A percentile compares a stretch with the other conserved stretches of the same genome.
Conservation (phyloP, 208 protist genomes). For the Leishmania aethiopica region DNA sequence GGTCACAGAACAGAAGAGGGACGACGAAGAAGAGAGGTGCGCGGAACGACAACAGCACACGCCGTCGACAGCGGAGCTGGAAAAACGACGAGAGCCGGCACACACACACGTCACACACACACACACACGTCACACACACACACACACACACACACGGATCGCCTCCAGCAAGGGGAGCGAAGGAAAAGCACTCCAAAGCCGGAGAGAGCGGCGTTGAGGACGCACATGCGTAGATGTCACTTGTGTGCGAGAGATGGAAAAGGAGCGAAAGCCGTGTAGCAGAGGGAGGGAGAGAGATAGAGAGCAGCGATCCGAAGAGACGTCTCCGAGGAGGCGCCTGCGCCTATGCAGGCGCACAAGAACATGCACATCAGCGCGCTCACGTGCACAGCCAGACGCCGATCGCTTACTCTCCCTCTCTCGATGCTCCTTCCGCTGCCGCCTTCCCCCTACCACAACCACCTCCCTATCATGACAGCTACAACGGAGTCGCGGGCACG, state of each 20-base stretch:
- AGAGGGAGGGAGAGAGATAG: neutral
- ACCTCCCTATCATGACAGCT: no score
- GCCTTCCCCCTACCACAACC: no score
- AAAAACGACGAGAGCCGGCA: no score
- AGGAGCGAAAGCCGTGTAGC: neutral
- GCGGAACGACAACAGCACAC: no score
- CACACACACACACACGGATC: neutral
- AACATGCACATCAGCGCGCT: neutral
- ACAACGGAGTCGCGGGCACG: no score
- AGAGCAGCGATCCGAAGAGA: neutral
- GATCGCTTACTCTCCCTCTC: no score
- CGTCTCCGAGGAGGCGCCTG: neutral
- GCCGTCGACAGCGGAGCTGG: no score
- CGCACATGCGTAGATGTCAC: no score
- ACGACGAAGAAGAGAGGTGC: no score
- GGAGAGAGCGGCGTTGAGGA: neutral
- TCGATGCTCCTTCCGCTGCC: no score
- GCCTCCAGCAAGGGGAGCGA: neutral
- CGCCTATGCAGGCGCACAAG: neutral
- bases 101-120: neutral
- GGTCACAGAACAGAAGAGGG: no score
- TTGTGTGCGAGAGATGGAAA: neutral
- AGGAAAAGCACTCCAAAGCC: neutral
- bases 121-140: no score
- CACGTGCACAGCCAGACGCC: neutral